A percentile compares a stretch with the other conserved stretches of the same genome.
Conservation (phyloP, 306 rosid genomes). For the Ammopiptanthus mongolicus region DNA sequence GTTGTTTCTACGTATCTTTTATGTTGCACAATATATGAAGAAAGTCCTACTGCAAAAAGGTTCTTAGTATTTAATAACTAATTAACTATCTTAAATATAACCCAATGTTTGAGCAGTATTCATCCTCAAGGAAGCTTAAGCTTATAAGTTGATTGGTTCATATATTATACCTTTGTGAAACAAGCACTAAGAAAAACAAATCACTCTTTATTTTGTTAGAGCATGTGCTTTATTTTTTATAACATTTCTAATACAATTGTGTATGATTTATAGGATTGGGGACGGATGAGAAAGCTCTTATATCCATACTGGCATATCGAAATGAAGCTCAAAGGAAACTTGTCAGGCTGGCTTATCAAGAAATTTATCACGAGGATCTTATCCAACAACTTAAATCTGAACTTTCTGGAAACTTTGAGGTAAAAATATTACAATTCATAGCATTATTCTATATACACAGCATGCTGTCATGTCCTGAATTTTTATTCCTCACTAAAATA, state of each 20-base stretch:
- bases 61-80: not conserved
- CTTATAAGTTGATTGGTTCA: not conserved
- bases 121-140: not conserved
- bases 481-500: not conserved
- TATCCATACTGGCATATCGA: slow-evolving; percentile 44
- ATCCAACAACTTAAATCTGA: slow-evolving; percentile 47
- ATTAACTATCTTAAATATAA: too few species aligned
- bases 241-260: not conserved
- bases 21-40: not conserved
- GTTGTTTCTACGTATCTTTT: not conserved
- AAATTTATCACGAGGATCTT: slow-evolving; percentile 46
- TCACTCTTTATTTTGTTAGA: not conserved
- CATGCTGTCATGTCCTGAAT: not conserved
- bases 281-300: slow-evolving; percentile 39
- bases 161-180: too few species aligned
- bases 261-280: slow-evolving; percentile 42
- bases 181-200: not conserved
- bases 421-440: not conserved
- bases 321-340: slow-evolving; percentile 46
- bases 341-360: slow-evolving; percentile 41
- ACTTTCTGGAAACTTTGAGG: slow-evolving; percentile 52
- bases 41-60: not conserved
- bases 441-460: not conserved
- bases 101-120: not conserved
- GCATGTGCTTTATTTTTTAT: not conserved